Base-by-base conservation (phyloP, 805 yeast species). In the Metschnikowia aberdeeniae region DNA sequence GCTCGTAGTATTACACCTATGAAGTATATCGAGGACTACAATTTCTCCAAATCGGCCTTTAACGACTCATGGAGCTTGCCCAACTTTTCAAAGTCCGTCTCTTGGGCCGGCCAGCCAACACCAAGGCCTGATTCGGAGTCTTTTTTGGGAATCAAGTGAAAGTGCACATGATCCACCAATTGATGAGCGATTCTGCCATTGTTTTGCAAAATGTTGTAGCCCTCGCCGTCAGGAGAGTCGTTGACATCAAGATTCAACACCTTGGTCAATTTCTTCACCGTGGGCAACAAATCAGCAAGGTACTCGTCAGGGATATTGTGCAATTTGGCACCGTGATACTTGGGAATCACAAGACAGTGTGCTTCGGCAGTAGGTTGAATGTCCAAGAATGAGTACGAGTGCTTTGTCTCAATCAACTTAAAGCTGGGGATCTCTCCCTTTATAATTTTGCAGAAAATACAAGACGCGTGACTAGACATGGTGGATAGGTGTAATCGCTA, bases 151-250 rank as follows among this genome's bases (percentile, higher is more conserved):
- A 92, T 92, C 64, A 92, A 80, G 65, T 92, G 99, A 78, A 93
- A 86, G 65, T 92, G 99, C 47, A 93, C 97, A 63, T 92, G 99
- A 55, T 86, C 93, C 46, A 93, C 98, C 45, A 77, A 84, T 71
- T 92, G 99, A 62, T 93, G 98, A 10, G 98, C 99, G 60, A 90
- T 82, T 62, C 87, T 71, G 40, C 98, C 98, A 57, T 92, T 93
- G 75, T 92, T 93, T 67, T 90, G 98, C 54, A 92, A 72, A 17
- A 92, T 63, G 62, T 92, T 92, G 76, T 92, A 92, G 36, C 96
- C 95, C 40, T 68, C 74, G 14, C 89, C 88, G 5, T 75, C 74
- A 4, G 74, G 73, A 28, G 80, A 77, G 32, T 86, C 79, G 48
- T 83, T 84, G 37, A 70, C 68, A 52, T 79, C 84, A 52, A 84